Percentiles rank a stretch among this genome's conserved stretches.
Evolutionary conservation across 176 grass and related monocot species (phyloP).

Genomic region (Ensete glaucum): DNA sequence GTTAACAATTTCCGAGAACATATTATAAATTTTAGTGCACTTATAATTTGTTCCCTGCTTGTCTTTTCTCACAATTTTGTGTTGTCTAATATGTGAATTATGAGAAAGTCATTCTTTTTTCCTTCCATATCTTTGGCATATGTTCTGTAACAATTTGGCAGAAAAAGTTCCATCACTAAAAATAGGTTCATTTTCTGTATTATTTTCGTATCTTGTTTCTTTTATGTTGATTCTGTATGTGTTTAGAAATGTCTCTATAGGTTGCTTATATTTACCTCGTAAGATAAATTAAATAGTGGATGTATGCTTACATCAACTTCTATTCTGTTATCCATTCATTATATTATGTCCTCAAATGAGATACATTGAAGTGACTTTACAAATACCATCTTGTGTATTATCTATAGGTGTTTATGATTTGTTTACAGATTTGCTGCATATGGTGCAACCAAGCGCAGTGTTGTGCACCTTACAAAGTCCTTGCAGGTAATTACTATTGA

Average conservation of each 20-base stretch:
- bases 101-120: neutral
- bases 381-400: neutral
- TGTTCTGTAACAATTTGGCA: neutral
- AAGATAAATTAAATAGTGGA: neutral
- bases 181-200: no score
- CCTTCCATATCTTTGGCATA: neutral
- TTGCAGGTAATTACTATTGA: slow-evolving; percentile 51
- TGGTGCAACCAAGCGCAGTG: slow-evolving; percentile 89
- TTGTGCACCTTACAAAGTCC: slow-evolving; percentile 92
- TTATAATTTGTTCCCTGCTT: neutral
- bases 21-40: neutral
- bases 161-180: no score
- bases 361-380: neutral
- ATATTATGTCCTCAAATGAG: neutral
- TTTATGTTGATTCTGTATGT: neutral
- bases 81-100: neutral
- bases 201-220: neutral
- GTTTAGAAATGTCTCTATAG: neutral
- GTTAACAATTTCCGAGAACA: neutral
- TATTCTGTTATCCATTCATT: neutral
- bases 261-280: neutral
- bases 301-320: neutral
- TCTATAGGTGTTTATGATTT: slow-evolving; percentile 17
- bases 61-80: neutral
- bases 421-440: slow-evolving; percentile 81